Evolutionary conservation across 2,329 filamentous ascomycete genomes (phyloP).

Genomic region (Alternaria dauci): DNA sequence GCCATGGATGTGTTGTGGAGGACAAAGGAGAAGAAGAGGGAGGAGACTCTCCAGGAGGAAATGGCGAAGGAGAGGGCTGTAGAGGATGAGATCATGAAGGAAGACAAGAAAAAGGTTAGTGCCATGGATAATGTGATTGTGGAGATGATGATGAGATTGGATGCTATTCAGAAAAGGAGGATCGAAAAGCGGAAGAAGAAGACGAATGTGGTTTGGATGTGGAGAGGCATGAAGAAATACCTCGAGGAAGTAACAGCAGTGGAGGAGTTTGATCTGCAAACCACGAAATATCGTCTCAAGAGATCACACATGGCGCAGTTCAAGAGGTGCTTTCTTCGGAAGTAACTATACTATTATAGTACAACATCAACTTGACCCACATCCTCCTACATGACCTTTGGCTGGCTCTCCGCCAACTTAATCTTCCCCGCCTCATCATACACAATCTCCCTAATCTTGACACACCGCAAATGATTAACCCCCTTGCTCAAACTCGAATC

Average conservation of each 20-base stretch:
- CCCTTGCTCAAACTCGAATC: slow-evolving; percentile 74
- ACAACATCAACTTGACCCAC: background rate
- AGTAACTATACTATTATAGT: background rate
- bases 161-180: background rate
- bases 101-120: background rate
- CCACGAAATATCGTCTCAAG: background rate
- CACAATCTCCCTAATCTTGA: slow-evolving; percentile 78
- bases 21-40: background rate
- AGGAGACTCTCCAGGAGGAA: background rate
- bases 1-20: background rate
- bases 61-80: background rate
- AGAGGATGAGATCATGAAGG: background rate
- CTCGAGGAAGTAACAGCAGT: background rate
- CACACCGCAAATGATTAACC: slow-evolving; percentile 74
- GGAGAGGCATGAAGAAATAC: background rate
- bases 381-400: slow-evolving; percentile 27
- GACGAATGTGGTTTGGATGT: background rate
- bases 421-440: slow-evolving; percentile 74
- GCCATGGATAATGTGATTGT: background rate
- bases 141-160: background rate
- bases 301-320: background rate
- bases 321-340: background rate
- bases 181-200: background rate
- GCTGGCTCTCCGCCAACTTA: slow-evolving; percentile 45
- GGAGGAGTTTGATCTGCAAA: background rate